These are phyloP conservation scores for Pseudocercospora eumusae DNA, from an alignment of 2,329 filamentous ascomycete genomes.

Conservation along the genomic window DNA sequence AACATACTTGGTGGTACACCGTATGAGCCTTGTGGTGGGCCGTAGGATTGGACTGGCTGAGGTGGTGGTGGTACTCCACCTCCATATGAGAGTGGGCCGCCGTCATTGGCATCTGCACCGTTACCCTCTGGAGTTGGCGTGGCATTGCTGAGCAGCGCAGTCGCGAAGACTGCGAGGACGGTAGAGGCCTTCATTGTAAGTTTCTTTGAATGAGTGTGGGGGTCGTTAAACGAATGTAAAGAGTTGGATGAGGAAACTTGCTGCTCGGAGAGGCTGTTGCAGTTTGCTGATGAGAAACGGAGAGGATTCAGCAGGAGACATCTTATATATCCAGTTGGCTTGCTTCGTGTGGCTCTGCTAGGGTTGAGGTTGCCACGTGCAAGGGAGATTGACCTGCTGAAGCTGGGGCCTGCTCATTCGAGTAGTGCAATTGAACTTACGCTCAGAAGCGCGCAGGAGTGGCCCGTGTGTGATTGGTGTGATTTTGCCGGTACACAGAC, in stretches of 20 bases:
- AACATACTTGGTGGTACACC: not conserved
- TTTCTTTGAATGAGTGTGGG: conserved; percentile 3
- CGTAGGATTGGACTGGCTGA: not conserved
- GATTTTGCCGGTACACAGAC: not conserved
- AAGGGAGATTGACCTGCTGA: conserved; percentile 19
- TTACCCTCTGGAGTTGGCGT: conserved; percentile 16
- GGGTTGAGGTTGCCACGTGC: conserved; percentile 14
- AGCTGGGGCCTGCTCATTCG: conserved; percentile 19
- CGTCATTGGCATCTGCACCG: not conserved
- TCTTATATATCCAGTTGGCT: conserved; percentile 18
- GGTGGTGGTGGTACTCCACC: not conserved
- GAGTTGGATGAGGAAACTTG: conserved; percentile 23
- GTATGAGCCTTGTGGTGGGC: conserved; percentile 1
- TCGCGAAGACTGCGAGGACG: conserved; percentile 19
- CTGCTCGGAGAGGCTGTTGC: conserved; percentile 17
- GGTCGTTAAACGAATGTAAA: conserved; percentile 22
- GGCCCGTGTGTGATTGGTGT: conserved; percentile 11
- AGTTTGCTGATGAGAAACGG: conserved; percentile 20
- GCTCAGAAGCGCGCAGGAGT: conserved; percentile 6
- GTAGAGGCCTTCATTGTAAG: conserved; percentile 20
- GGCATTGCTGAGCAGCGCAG: conserved; percentile 20
- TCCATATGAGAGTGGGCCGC: not conserved
- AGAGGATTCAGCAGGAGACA: not conserved
- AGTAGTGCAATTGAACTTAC: conserved; percentile 22
- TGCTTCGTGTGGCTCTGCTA: conserved; percentile 11